Evolutionary conservation across 495 filamentous ascomycete genomes (phyloP).

Genomic region (Tetracladium setigerum): DNA sequence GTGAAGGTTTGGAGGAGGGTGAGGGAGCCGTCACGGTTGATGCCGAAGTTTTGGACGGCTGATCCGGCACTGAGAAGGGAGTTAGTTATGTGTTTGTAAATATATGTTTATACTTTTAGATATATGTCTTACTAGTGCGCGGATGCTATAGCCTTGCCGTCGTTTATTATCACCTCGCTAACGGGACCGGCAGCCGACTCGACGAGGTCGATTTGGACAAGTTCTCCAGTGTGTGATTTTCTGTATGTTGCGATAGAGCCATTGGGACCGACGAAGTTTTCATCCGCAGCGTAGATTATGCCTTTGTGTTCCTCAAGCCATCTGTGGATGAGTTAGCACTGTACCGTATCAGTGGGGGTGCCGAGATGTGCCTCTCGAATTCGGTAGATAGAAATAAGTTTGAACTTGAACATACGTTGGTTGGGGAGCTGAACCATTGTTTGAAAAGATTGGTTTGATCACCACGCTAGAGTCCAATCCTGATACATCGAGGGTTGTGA

Average conservation of each 20-base stretch:
- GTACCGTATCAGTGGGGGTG: too few relatives aligned
- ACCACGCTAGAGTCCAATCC: too few relatives aligned
- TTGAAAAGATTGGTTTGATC: too few relatives aligned
- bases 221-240: conserved; percentile 23
- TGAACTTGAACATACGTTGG: too few relatives aligned
- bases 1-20: conserved; percentile 37
- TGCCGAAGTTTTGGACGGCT: conserved; percentile 13
- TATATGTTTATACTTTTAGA: too few relatives aligned
- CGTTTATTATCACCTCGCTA: conserved; percentile 33
- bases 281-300: conserved; percentile 55
- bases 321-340: too few relatives aligned
- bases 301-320: conserved; percentile 34
- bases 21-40: conserved; percentile 19
- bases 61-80: conserved; percentile 9
- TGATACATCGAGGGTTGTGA: too few relatives aligned
- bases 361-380: too few relatives aligned
- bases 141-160: conserved; percentile 32
- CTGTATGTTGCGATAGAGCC: conserved; percentile 38
- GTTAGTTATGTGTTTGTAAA: too few relatives aligned
- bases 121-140: conserved; percentile 44
- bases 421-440: too few relatives aligned
- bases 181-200: conserved; percentile 34
- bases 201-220: conserved; percentile 29
- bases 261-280: conserved; percentile 32
- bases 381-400: too few relatives aligned